Evolutionary conservation across 2,329 filamentous ascomycete species (phyloP).

Genomic region (Venturia nashicola): DNA sequence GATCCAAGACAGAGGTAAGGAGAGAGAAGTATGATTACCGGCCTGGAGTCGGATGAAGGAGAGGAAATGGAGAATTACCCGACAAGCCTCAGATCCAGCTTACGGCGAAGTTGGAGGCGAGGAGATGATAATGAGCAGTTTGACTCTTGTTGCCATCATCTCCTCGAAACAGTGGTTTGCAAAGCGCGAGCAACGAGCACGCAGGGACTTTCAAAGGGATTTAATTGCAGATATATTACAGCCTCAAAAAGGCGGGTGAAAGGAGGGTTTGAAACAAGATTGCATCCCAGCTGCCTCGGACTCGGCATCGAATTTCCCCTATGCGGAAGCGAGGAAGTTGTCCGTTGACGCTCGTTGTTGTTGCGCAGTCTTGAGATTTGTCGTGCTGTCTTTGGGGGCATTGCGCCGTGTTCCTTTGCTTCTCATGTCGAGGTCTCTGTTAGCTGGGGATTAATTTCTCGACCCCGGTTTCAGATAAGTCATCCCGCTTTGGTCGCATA

Average conservation of each 20-base stretch:
- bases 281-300: background rate
- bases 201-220: background rate
- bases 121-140: background rate
- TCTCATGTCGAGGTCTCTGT: background rate
- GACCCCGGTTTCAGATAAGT: slow-evolving; percentile 2
- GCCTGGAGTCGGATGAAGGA: background rate
- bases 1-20: background rate
- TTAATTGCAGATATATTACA: slow-evolving; percentile 7
- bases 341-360: background rate
- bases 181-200: background rate
- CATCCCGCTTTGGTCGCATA: background rate
- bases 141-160: background rate
- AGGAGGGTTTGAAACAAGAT: background rate
- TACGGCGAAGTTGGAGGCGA: background rate
- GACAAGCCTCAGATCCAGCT: background rate
- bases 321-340: background rate
- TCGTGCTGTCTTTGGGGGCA: background rate
- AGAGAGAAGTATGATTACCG: no score
- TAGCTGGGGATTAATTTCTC: background rate
- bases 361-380: background rate
- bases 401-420: background rate
- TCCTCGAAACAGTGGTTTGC: slow-evolving; percentile 2
- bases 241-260: background rate
- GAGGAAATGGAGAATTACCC: background rate
- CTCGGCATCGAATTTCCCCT: background rate